These are phyloP conservation scores for Meyerozyma elateridarum DNA, from an alignment of 1,139 yeast genomes.

Conservation along the genomic window DNA sequence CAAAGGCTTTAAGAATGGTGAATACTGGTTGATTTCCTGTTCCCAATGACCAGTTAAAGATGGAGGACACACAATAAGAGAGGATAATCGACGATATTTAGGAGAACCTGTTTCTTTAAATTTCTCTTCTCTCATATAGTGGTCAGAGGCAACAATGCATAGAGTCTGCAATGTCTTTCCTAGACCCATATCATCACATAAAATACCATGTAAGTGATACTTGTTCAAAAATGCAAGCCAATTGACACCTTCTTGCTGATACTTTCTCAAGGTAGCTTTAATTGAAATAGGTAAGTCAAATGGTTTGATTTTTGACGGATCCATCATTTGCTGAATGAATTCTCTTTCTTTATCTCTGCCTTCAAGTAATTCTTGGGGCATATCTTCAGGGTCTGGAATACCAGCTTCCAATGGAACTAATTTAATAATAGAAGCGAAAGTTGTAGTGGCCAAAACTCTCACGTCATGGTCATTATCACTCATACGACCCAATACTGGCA, in stretches of 20 bases:
- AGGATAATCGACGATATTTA: slow-evolving; percentile 76
- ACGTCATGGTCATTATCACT: slow-evolving; percentile 90
- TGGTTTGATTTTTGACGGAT: slow-evolving; percentile 85
- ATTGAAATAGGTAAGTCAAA: slow-evolving; percentile 88
- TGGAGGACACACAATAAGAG: slow-evolving; percentile 91
- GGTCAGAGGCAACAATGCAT: slow-evolving; percentile 95
- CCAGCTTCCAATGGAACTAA: slow-evolving; percentile 97
- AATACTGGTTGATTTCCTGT: slow-evolving; percentile 85
- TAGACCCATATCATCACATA: slow-evolving; percentile 99
- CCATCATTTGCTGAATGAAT: slow-evolving; percentile 97
- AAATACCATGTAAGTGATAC: slow-evolving; percentile 91
- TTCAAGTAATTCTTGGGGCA: slow-evolving; percentile 76
- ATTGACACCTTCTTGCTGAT: slow-evolving; percentile 97
- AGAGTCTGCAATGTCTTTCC: slow-evolving; percentile 97
- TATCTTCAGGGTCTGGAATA: slow-evolving; percentile 90
- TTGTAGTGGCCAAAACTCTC: slow-evolving; percentile 87
- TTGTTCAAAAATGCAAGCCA: slow-evolving; percentile 96
- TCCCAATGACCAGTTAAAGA: slow-evolving; percentile 99
- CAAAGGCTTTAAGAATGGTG: slow-evolving; percentile 77
- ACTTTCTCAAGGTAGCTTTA: slow-evolving; percentile 87
- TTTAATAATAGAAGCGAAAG: slow-evolving; percentile 94
- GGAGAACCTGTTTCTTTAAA: slow-evolving; percentile 53
- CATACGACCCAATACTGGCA: slow-evolving; percentile 96
- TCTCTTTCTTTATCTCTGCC: slow-evolving; percentile 95
- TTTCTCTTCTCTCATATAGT: slow-evolving; percentile 74